Conservation (phyloP, 306 rosid genomes). For the Pueraria montana region DNA sequence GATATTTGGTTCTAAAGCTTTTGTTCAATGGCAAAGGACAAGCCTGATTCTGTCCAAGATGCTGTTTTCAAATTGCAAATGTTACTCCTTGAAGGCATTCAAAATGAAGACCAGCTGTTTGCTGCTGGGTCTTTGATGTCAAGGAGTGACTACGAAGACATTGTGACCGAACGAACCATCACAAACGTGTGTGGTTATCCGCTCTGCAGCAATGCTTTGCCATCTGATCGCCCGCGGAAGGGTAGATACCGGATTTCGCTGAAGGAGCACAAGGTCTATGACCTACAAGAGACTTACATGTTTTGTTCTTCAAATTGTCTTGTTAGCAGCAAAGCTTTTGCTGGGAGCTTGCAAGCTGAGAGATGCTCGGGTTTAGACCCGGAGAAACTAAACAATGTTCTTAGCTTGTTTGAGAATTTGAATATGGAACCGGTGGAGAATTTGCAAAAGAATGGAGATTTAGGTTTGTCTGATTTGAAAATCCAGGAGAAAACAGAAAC, state of each 20-base stretch:
- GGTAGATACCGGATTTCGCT: constrained; percentile 82
- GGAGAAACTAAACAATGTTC: constrained; percentile 60
- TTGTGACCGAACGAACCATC: constrained; percentile 85
- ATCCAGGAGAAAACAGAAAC: constrained; percentile 74
- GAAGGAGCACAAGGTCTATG: constrained; percentile 87
- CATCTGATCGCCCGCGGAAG: constrained; percentile 65
- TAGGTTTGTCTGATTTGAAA: constrained; percentile 67
- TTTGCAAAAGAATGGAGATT: constrained; percentile 59
- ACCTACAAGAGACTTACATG: constrained; percentile 78
- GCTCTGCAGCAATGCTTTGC: constrained; percentile 59
- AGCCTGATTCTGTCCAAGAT: constrained; percentile 57
- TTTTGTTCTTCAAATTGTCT: constrained; percentile 83
- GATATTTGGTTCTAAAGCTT: constrained; percentile 42
- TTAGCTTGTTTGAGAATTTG: constrained; percentile 61
- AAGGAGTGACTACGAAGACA: constrained; percentile 83
- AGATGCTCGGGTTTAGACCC: constrained; percentile 67
- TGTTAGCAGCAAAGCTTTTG: constrained; percentile 73
- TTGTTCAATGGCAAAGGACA: constrained; percentile 62
- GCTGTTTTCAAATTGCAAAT: constrained; percentile 75
- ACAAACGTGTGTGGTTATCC: constrained; percentile 75
- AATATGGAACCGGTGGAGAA: constrained; percentile 54
- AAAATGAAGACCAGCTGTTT: constrained; percentile 72
- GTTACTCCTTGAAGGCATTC: constrained; percentile 74
- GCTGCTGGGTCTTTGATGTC: constrained; percentile 85
- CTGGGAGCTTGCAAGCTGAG: constrained; percentile 69